A percentile compares a stretch with the other conserved stretches of the same genome.
Conservation (phyloP, 2,329 filamentous ascomycete species). For the Neofusicoccum sp. region DNA sequence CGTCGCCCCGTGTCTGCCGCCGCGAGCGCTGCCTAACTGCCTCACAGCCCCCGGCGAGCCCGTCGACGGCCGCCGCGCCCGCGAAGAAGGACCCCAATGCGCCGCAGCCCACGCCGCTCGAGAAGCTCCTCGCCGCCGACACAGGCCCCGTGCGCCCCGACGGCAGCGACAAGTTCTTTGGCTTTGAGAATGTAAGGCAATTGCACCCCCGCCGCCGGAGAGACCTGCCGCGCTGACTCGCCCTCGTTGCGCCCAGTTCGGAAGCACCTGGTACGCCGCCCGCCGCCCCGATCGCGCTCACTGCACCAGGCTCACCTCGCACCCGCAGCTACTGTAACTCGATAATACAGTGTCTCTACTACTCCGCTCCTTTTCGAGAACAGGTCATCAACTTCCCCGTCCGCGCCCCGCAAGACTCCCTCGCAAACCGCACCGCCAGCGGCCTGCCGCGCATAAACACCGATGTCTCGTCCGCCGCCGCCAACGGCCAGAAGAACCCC, state of each 20-base stretch:
- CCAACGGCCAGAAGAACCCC: constrained; percentile 37
- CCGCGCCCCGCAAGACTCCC: constrained; percentile 65
- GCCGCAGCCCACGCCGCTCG: constrained; percentile 57
- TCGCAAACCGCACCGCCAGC: constrained; percentile 54
- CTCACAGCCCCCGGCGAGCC: constrained; percentile 47
- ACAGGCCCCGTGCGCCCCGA: constrained; percentile 78
- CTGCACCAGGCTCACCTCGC: constrained; percentile 20
- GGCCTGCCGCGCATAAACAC: constrained; percentile 39
- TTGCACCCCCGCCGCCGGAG: constrained; percentile 6
- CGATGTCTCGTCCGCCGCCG: constrained; percentile 35
- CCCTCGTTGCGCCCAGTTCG: constrained; percentile 62
- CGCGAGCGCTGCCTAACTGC: constrained; percentile 2
- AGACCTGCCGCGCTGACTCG: constrained; percentile 25
- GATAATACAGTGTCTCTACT: constrained; percentile 94
- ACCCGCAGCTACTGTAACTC: constrained; percentile 88
- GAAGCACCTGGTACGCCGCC: constrained; percentile 82
- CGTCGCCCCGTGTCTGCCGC: constrained; percentile 26
- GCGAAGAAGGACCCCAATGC: constrained; percentile 61
- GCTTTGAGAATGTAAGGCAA: constrained; percentile 86
- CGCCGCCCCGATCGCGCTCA: neutral
- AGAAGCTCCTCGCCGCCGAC: constrained; percentile 81
- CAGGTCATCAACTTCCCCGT: constrained; percentile 88
- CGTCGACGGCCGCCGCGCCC: constrained; percentile 46
- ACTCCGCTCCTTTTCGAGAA: constrained; percentile 90
- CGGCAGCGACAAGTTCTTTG: constrained; percentile 97